Evolutionary conservation across 2,329 filamentous ascomycete genomes (phyloP).

Genomic region (Simplicillium sp.): DNA sequence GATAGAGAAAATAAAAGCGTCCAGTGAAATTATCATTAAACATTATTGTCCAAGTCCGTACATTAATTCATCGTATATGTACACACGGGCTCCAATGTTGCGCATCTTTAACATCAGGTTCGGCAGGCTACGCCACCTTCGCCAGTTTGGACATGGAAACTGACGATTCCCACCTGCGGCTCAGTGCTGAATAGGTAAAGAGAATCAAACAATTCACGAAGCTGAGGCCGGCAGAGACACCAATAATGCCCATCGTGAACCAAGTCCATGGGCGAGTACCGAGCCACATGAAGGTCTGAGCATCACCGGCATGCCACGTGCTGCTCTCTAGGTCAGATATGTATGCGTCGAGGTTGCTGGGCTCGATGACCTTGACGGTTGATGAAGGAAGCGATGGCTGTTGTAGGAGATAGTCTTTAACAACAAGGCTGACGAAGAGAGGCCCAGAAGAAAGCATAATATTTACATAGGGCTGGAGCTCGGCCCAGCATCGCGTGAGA

Average conservation of each 20-base stretch:
- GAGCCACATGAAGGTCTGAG: conserved; percentile 38
- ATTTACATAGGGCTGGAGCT: conserved; percentile 57
- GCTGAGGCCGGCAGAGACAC: conserved; percentile 11
- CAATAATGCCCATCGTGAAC: conserved; percentile 18
- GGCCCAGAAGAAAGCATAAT: conserved; percentile 75
- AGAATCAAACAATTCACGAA: conserved; percentile 10
- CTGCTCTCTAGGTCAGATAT: conserved; percentile 27
- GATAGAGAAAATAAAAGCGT: too few relatives aligned
- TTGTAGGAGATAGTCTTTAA: conserved; percentile 60
- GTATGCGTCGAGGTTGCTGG: conserved; percentile 15
- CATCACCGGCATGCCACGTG: conserved; percentile 37
- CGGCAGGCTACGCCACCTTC: too few relatives aligned
- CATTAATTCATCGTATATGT: too few relatives aligned
- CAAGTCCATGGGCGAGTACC: conserved; percentile 23
- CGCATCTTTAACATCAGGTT: too few relatives aligned
- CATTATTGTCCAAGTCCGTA: too few relatives aligned
- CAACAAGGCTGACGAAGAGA: conserved; percentile 65
- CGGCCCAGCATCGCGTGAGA: conserved; percentile 48
- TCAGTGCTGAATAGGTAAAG: too few relatives aligned
- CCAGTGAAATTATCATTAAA: too few relatives aligned
- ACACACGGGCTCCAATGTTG: too few relatives aligned
- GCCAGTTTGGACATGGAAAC: too few relatives aligned
- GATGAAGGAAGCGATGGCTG: conserved; percentile 22
- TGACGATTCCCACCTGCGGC: too few relatives aligned
- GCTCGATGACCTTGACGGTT: conserved; percentile 17